A percentile compares a stretch with the other conserved stretches of the same genome.
Evolutionary conservation across 2,329 filamentous ascomycete species (phyloP).

Genomic region (Alternaria rosae): DNA sequence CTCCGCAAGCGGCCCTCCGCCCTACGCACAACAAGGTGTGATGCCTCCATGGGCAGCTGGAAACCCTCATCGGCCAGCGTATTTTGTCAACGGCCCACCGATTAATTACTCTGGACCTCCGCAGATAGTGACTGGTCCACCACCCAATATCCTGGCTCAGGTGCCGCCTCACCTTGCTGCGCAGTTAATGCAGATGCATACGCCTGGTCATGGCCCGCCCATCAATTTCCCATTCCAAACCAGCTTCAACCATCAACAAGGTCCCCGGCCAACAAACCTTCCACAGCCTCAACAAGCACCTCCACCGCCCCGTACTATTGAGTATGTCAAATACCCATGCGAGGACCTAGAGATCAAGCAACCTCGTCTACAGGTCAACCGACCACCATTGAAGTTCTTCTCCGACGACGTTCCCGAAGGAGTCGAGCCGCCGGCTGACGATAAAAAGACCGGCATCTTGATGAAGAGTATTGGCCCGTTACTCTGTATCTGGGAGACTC

Average conservation of each 20-base stretch:
- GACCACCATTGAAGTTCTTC: conserved; percentile 80
- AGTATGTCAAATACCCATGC: conserved; percentile 89
- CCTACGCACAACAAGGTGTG: conserved; percentile 71
- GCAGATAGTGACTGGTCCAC: conserved; percentile 4
- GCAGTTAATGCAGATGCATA: conserved; percentile 26
- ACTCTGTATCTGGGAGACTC: conserved; percentile 92
- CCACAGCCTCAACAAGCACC: conserved; percentile 60
- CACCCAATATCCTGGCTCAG: conserved; percentile 17
- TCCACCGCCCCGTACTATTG: conserved; percentile 52
- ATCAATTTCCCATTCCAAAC: conserved; percentile 38
- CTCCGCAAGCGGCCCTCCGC: conserved; percentile 58
- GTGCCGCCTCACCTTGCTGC: conserved; percentile 34
- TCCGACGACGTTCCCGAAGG: conserved; percentile 65
- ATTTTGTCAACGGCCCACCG: conserved; percentile 10
- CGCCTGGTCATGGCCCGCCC: conserved; percentile 26
- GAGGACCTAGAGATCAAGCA: conserved; percentile 87
- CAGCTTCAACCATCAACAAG: conserved; percentile 55
- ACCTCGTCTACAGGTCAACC: conserved; percentile 66
- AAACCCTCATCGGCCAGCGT: conserved; percentile 10
- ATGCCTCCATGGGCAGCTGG: conserved; percentile 9
- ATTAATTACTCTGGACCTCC: conserved; percentile 13
- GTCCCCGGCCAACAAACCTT: conserved; percentile 46
- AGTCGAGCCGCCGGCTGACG: conserved; percentile 45
- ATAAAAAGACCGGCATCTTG: conserved; percentile 64
- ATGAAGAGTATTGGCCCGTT: conserved; percentile 87